Evolutionary conservation across 768 basidiomycete genomes (phyloP), one percentile per base, ranked within the genome.

Genomic region (Imleria badia): DNA sequence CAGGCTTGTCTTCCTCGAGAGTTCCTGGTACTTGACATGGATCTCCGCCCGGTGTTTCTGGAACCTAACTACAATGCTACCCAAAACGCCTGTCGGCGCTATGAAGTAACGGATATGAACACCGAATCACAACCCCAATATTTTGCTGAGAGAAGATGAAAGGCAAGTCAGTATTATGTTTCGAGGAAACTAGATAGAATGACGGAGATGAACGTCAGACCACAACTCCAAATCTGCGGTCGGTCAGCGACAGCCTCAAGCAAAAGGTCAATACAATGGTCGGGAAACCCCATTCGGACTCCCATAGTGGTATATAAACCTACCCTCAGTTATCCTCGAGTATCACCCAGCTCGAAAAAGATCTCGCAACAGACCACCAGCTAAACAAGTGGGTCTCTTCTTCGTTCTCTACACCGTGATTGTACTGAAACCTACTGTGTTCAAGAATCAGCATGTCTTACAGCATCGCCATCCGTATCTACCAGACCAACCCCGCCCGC

Each of bases 371-470:
- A 40, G 2, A 49, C 20, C 34, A 23, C 15, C 23, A 31, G n/a
- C 30, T 3, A 35, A 56, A 47, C 22, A 23, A 46, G 56, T 59
- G 17, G 15, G 56, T 59, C 14, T 29, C 36, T 41, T 26, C 29
- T 17, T 36, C 10, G 13, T 3, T 30, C 22, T 23, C 8, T 43
- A 15, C 26, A 12, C 14, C 7, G 7, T n/a, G 14, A n/a, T 10
- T 8, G 2, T 34, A 33, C 56, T 58, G 47, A 52, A 5, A 9
- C 39, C 0, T 7, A 14, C 7, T 0, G 8, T 23, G 17, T 17
- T 10, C 19, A 31, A 33, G 8, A 10, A 26, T 58, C 23, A 30
- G 1, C 45, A 61, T 61, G 59, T 48, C 59, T 22, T 60, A 61
- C 42, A 40, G 1, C 9, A 48, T 61, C 5, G 0, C 31, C 6